These are phyloP conservation scores for Plasmodium inui DNA, from an alignment of 169 alveolate genomes.

Conservation along the genomic window DNA sequence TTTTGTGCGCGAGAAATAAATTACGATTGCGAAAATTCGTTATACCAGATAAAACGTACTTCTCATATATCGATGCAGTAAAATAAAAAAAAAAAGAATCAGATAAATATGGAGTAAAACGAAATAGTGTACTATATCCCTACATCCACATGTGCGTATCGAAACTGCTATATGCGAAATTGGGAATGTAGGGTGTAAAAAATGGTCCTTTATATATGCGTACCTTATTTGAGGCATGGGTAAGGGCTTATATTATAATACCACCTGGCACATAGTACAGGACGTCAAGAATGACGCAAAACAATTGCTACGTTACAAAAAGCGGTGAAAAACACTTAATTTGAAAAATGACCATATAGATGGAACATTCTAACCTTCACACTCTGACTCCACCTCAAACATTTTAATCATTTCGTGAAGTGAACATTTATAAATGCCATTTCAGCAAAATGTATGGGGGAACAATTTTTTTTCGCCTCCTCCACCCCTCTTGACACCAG, in stretches of 20 bases:
- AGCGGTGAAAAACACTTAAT: background rate
- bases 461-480: background rate
- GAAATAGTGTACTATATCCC: background rate
- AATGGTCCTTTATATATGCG: background rate
- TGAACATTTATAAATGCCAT: background rate
- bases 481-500: constrained; percentile 50
- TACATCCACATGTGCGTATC: background rate
- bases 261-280: background rate
- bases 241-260: background rate
- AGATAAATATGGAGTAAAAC: background rate
- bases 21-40: background rate
- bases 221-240: background rate
- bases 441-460: background rate
- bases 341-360: background rate
- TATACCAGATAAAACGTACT: background rate
- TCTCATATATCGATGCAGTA: background rate
- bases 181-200: background rate
- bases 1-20: background rate
- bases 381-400: background rate
- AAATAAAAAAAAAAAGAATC: background rate
- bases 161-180: background rate
- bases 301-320: background rate
- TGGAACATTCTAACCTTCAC: background rate
- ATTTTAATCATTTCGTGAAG: background rate
- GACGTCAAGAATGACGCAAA: background rate